phyloP scores from a whole-genome alignment of 306 rosid species.

The Quercus glauca region DNA sequence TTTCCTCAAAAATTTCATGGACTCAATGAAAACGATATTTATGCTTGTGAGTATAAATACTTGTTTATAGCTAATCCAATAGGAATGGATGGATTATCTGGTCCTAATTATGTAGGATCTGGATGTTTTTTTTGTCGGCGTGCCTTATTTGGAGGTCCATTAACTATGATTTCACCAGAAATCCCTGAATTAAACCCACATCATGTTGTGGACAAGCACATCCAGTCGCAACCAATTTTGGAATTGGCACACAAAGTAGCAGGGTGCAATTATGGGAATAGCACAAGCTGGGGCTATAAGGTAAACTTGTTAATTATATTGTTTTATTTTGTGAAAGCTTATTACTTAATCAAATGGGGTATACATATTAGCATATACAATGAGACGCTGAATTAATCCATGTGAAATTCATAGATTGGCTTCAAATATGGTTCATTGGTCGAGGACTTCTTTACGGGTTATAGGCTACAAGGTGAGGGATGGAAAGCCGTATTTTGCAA shows the following conservation, averaged over 20 bases:
- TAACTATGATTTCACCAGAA: slow-evolving; percentile 1
- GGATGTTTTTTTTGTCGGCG: slow-evolving; percentile 41
- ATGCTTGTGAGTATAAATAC: slow-evolving; percentile 11
- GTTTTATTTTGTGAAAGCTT: too few relatives aligned
- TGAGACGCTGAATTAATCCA: too few relatives aligned
- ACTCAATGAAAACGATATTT: slow-evolving; percentile 29
- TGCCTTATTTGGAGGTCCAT: slow-evolving; percentile 39
- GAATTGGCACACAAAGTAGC: slow-evolving; percentile 34
- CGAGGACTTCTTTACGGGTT: slow-evolving; percentile 37
- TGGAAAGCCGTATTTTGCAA: slow-evolving; percentile 36
- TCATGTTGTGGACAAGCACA: slow-evolving; percentile 21
- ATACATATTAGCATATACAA: too few relatives aligned
- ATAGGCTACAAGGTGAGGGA: slow-evolving; percentile 27
- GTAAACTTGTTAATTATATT: slow-evolving; percentile 4
- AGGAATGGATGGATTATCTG: slow-evolving; percentile 38
- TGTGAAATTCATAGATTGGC: slow-evolving; percentile 22
- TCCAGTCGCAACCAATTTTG: slow-evolving; percentile 12
- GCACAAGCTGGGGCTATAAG: slow-evolving; percentile 45
- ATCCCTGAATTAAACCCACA: slow-evolving; percentile 22
- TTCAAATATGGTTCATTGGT: slow-evolving; percentile 40
- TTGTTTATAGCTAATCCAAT: neutral
- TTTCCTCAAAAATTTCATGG: slow-evolving; percentile 41
- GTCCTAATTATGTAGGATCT: slow-evolving; percentile 33
- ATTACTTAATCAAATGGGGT: too few relatives aligned
- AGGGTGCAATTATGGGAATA: slow-evolving; percentile 27